Evolutionary conservation across 2,329 filamentous ascomycete genomes (phyloP).

Genomic region (Cordyceps cicadae): DNA sequence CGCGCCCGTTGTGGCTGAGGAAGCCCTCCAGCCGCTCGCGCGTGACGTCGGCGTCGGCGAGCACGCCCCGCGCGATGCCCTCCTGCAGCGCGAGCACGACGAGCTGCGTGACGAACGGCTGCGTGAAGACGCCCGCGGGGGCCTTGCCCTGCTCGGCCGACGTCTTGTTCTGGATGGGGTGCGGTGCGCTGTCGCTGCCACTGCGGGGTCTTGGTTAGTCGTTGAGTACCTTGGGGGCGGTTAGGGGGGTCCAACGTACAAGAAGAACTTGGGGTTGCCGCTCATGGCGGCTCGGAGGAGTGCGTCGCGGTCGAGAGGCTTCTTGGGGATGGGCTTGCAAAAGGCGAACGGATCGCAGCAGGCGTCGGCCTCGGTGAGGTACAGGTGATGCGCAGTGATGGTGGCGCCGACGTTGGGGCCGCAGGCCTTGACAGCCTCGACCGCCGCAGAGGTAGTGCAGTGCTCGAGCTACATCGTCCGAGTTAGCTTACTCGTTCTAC

Average conservation of each 20-base stretch:
- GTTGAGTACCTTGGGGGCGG: neutral
- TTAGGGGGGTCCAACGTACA: constrained; percentile 40
- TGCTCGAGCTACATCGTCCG: constrained; percentile 56
- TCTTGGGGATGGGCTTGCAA: constrained; percentile 71
- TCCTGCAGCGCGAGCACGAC: constrained; percentile 56
- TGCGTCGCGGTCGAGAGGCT: constrained; percentile 62
- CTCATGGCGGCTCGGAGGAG: constrained; percentile 56
- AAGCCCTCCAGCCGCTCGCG: constrained; percentile 47
- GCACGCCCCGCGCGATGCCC: constrained; percentile 46
- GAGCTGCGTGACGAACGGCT: constrained; percentile 59
- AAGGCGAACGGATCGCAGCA: constrained; percentile 53
- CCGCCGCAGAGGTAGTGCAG: constrained; percentile 75
- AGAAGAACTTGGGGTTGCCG: constrained; percentile 61
- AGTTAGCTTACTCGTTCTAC: neutral
- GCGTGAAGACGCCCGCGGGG: constrained; percentile 72
- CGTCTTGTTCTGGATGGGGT: constrained; percentile 52
- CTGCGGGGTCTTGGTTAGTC: constrained; percentile 20
- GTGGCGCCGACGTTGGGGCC: constrained; percentile 70
- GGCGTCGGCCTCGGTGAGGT: constrained; percentile 65
- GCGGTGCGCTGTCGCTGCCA: constrained; percentile 57
- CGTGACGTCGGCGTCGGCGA: constrained; percentile 44
- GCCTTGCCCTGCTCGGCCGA: constrained; percentile 39
- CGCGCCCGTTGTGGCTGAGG: constrained; percentile 42
- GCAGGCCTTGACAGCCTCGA: constrained; percentile 68
- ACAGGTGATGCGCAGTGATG: constrained; percentile 82